Conservation (phyloP, 805 yeast species). For the Pichia membranifaciens region DNA sequence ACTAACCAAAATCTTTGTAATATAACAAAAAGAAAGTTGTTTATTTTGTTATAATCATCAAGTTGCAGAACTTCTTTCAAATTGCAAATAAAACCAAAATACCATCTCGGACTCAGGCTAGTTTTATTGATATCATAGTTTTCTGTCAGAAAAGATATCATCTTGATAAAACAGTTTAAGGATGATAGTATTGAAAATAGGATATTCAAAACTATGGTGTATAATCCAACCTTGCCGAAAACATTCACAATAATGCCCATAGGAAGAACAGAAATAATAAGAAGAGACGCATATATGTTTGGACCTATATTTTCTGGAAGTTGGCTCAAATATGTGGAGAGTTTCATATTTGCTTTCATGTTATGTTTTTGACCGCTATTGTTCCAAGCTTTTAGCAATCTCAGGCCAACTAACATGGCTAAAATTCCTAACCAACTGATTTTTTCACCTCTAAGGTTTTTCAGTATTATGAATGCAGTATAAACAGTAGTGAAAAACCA, state of each 20-base stretch:
- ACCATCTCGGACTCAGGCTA: constrained; percentile 20
- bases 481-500: constrained; percentile 61
- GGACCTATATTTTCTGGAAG: constrained; percentile 22
- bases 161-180: constrained; percentile 20
- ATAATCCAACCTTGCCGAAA: background rate
- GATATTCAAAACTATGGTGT: constrained; percentile 4
- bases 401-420: constrained; percentile 32
- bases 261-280: constrained; percentile 18
- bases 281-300: constrained; percentile 13
- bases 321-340: constrained; percentile 38
- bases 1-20: constrained; percentile 23
- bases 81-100: constrained; percentile 22
- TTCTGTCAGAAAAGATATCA: constrained; percentile 25
- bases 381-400: constrained; percentile 77
- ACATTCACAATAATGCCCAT: constrained; percentile 11
- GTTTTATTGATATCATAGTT: constrained; percentile 22
- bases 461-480: constrained; percentile 13
- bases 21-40: constrained; percentile 18
- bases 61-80: constrained; percentile 29
- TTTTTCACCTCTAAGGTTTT: constrained; percentile 12
- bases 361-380: constrained; percentile 82
- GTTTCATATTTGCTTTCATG: constrained; percentile 40
- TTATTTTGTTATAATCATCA: constrained; percentile 25
- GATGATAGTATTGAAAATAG: constrained; percentile 37
- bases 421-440: constrained; percentile 15